Evolutionary conservation across 1,139 yeast species (phyloP).

Genomic region (Yamadazyma oceani): DNA sequence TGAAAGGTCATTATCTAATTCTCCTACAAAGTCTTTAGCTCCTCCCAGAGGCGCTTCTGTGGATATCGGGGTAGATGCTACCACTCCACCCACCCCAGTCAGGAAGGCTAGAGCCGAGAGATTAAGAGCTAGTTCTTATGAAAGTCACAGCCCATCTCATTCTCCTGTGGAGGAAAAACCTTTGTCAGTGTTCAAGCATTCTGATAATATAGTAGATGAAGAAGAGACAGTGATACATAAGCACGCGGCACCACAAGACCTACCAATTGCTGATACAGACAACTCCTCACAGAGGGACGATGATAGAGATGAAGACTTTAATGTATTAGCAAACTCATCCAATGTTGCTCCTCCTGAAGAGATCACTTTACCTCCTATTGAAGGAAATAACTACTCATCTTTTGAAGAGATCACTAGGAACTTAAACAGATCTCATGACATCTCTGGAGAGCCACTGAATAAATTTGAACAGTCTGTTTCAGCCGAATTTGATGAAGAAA

Average conservation of each 20-base stretch:
- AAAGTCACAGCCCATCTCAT: too few relatives aligned
- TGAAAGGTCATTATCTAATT: constrained; percentile 13
- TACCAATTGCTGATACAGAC: background rate
- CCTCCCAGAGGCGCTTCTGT: constrained; percentile 8
- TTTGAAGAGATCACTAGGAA: constrained; percentile 39
- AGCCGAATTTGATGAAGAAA: constrained; percentile 42
- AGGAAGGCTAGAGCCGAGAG: constrained; percentile 13
- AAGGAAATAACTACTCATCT: constrained; percentile 28
- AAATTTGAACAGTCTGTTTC: constrained; percentile 44
- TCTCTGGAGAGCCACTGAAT: constrained; percentile 13
- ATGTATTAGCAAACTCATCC: constrained; percentile 42
- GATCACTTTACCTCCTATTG: constrained; percentile 40
- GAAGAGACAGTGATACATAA: constrained; percentile 8
- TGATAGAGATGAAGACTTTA: constrained; percentile 9
- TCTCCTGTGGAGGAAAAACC: background rate
- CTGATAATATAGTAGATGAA: background rate
- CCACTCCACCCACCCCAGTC: constrained; percentile 20
- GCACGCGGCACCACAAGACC: background rate
- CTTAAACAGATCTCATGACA: constrained; percentile 16
- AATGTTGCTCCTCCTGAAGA: constrained; percentile 43
- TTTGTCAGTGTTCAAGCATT: background rate
- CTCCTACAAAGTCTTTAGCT: constrained; percentile 10
- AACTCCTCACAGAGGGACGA: too few relatives aligned
- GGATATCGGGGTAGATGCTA: constrained; percentile 21
- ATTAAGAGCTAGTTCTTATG: constrained; percentile 3